A percentile compares a stretch with the other conserved stretches of the same genome.
Evolutionary conservation across 2,329 filamentous ascomycete genomes (phyloP).

Genomic region (Sporothrix inflata): DNA sequence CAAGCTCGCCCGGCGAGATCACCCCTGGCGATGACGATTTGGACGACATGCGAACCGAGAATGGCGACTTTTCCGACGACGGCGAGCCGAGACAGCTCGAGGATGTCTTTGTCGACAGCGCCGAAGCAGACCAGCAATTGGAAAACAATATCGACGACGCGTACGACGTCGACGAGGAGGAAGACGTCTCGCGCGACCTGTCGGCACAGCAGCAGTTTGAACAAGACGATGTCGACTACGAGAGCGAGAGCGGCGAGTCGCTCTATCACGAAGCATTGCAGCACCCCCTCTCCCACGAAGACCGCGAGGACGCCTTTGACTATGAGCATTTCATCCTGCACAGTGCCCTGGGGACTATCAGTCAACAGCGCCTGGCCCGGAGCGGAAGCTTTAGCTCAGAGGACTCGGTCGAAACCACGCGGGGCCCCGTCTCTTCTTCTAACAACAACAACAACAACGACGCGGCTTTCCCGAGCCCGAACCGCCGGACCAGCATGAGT

Average conservation of each 20-base stretch:
- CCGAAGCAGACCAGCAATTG: constrained; percentile 33
- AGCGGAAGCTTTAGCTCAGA: constrained; percentile 61
- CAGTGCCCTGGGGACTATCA: constrained; percentile 82
- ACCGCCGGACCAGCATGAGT: constrained; percentile 34
- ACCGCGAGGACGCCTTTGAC: constrained; percentile 92
- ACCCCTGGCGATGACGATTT: constrained; percentile 41
- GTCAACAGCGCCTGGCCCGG: constrained; percentile 53
- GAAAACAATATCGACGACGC: constrained; percentile 40
- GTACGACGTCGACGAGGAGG: constrained; percentile 42
- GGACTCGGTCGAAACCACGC: constrained; percentile 64
- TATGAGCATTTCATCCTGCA: constrained; percentile 96
- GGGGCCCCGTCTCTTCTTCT: constrained; percentile 46
- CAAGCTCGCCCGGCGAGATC: background rate
- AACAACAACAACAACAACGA: constrained; percentile 33
- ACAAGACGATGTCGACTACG: constrained; percentile 45
- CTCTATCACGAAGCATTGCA: constrained; percentile 65
- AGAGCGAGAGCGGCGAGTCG: constrained; percentile 66
- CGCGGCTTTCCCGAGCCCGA: constrained; percentile 6
- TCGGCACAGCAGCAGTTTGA: background rate
- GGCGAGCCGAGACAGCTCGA: constrained; percentile 38
- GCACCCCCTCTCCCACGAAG: constrained; percentile 77
- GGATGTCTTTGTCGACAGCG: constrained; percentile 38
- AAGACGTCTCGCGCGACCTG: background rate
- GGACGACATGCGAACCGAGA: constrained; percentile 48
- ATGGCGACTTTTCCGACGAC: constrained; percentile 40